Percentiles rank a stretch among this genome's conserved stretches.
These are phyloP conservation scores for Brassica carinata DNA, from an alignment of 345 rosid genomes.

Conservation along the genomic window DNA sequence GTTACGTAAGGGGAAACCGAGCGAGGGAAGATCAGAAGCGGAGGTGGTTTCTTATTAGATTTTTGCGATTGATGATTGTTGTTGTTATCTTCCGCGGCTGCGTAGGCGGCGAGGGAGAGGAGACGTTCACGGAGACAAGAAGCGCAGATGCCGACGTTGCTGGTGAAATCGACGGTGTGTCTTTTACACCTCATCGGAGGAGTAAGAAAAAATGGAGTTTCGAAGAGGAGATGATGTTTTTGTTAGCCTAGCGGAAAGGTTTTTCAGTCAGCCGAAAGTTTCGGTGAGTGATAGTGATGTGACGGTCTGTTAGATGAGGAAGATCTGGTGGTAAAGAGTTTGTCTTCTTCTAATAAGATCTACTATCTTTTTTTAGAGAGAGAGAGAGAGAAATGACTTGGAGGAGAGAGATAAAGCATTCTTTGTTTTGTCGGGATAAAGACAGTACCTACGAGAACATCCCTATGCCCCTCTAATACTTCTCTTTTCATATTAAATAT, in stretches of 20 bases:
- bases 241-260: neutral
- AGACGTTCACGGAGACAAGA: constrained; percentile 90
- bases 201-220: neutral
- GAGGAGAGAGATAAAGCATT: neutral
- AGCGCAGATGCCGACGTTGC: constrained; percentile 82
- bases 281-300: constrained; percentile 16
- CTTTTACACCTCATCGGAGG: constrained; percentile 77
- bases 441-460: neutral
- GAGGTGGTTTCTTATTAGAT: constrained; percentile 31
- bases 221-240: neutral
- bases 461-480: neutral
- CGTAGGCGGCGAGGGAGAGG: constrained; percentile 47
- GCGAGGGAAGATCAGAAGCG: constrained; percentile 66
- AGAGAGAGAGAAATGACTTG: neutral
- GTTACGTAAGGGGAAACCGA: constrained; percentile 25
- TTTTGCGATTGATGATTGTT: constrained; percentile 19
- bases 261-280: neutral
- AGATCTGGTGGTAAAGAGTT: constrained; percentile 34
- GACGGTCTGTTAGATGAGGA: constrained; percentile 37
- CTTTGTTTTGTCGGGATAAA: neutral
- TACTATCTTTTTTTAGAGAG: neutral
- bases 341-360: constrained; percentile 24
- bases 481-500: neutral
- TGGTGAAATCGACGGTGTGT: constrained; percentile 63
- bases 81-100: constrained; percentile 18